Evolutionary conservation across 805 yeast species (phyloP).

Genomic region (Schwanniomyces occidentalis): DNA sequence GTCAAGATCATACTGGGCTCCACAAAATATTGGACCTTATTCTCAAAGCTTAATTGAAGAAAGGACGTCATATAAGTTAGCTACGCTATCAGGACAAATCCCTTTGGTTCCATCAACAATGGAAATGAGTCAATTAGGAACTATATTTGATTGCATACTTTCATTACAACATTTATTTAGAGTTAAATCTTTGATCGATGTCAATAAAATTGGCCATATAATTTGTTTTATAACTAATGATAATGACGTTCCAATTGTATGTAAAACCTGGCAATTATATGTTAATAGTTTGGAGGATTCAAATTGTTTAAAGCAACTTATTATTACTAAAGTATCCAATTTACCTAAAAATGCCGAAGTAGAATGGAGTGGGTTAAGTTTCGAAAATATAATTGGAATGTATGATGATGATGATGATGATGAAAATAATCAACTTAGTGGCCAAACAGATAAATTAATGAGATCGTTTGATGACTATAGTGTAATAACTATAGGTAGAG

Average conservation of each 20-base stretch:
- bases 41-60: constrained; percentile 73
- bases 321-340: constrained; percentile 54
- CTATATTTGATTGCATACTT: constrained; percentile 44
- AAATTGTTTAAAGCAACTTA: constrained; percentile 25
- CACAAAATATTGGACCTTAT: constrained; percentile 96
- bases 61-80: constrained; percentile 40
- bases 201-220: constrained; percentile 43
- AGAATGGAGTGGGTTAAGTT: constrained; percentile 75
- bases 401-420: constrained; percentile 47
- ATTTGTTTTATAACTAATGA: constrained; percentile 55
- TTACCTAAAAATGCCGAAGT: constrained; percentile 65
- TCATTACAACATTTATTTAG: constrained; percentile 75
- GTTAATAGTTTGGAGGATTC: constrained; percentile 15
- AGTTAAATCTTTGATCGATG: constrained; percentile 57
- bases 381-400: constrained; percentile 34
- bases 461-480: constrained; percentile 11
- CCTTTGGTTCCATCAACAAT: constrained; percentile 76
- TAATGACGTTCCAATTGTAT: constrained; percentile 26
- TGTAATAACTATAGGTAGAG: constrained; percentile 12
- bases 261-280: constrained; percentile 49
- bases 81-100: constrained; percentile 85
- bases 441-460: neutral
- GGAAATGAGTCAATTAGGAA: constrained; percentile 37
- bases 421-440: constrained; percentile 14
- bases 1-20: constrained; percentile 96